Evolutionary conservation across 495 filamentous ascomycete genomes (phyloP).

Genomic region (Geopyxis carbonaria): DNA sequence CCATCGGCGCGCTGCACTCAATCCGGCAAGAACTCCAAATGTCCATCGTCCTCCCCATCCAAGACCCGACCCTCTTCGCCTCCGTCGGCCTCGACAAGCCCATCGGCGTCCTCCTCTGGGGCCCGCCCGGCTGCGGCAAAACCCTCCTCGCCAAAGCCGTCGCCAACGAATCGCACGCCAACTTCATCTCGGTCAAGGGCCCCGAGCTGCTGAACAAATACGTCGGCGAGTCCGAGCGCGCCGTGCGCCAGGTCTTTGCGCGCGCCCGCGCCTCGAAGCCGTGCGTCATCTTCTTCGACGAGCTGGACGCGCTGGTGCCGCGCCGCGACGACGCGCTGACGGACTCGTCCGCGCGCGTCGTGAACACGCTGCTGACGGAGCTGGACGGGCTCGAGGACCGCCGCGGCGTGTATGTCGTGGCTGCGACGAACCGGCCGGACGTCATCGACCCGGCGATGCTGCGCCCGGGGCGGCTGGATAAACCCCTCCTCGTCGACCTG

Average conservation of each 20-base stretch:
- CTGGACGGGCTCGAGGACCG: slow-evolving; percentile 73
- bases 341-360: slow-evolving; percentile 72
- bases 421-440: slow-evolving; percentile 86
- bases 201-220: slow-evolving; percentile 41
- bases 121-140: slow-evolving; percentile 91
- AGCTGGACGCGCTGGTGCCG: slow-evolving; percentile 83
- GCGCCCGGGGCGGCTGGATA: slow-evolving; percentile 77
- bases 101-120: slow-evolving; percentile 87
- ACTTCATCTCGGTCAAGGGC: slow-evolving; percentile 96
- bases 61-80: slow-evolving; percentile 60
- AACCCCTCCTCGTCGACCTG: slow-evolving; percentile 75
- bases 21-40: slow-evolving; percentile 70
- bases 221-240: slow-evolving; percentile 85
- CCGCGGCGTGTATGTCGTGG: slow-evolving; percentile 82
- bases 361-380: slow-evolving; percentile 94
- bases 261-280: slow-evolving; percentile 73
- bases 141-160: slow-evolving; percentile 92
- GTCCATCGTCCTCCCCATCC: slow-evolving; percentile 87
- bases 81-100: slow-evolving; percentile 73
- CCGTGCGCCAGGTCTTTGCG: slow-evolving; percentile 81
- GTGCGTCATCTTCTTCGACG: slow-evolving; percentile 96
- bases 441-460: slow-evolving; percentile 95
- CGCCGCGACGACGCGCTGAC: slow-evolving; percentile 62
- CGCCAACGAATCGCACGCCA: slow-evolving; percentile 84
- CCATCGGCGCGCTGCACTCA: slow-evolving; percentile 69